A percentile compares a stretch with the other conserved stretches of the same genome.
Conservation (phyloP, 2,329 filamentous ascomycete species). For the Harringtonia lauricola region DNA sequence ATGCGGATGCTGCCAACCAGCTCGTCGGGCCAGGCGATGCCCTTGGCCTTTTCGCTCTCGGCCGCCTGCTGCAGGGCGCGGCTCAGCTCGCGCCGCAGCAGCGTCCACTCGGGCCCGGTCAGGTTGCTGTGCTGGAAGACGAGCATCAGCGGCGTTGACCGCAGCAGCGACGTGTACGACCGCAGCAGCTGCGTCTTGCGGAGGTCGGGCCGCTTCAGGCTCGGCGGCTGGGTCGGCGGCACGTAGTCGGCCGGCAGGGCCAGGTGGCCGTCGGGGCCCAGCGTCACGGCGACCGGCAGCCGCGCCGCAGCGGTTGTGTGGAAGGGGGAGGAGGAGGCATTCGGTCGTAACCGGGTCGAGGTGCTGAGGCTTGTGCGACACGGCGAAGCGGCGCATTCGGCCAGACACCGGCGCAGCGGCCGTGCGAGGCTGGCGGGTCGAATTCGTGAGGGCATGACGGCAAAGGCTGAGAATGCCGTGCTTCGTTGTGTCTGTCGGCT, state of each 20-base stretch:
- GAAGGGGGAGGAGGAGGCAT: not conserved
- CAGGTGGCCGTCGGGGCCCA: constrained; percentile 10
- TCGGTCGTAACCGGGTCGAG: not conserved
- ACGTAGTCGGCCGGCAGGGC: constrained; percentile 34
- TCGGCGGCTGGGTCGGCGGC: constrained; percentile 71
- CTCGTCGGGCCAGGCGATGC: constrained; percentile 21
- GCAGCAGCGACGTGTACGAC: constrained; percentile 78
- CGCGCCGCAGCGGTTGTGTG: constrained; percentile 3
- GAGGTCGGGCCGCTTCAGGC: constrained; percentile 73
- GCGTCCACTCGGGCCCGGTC: constrained; percentile 62
- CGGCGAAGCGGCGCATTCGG: constrained; percentile 2
- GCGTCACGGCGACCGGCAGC: not conserved
- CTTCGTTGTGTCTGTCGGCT: not conserved
- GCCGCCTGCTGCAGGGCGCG: constrained; percentile 32
- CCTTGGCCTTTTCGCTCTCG: constrained; percentile 4
- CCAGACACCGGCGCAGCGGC: constrained; percentile 7
- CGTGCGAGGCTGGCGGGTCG: not conserved
- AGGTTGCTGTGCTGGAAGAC: constrained; percentile 68
- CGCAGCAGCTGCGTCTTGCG: constrained; percentile 83
- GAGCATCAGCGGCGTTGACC: constrained; percentile 73
- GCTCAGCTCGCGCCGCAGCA: constrained; percentile 58
- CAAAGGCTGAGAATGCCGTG: not conserved
- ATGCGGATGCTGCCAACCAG: constrained; percentile 58
- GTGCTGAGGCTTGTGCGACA: not conserved
- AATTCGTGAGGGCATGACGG: constrained; percentile 6